Base-by-base conservation (phyloP, 257 asterid species). In the Catharanthus roseus region DNA sequence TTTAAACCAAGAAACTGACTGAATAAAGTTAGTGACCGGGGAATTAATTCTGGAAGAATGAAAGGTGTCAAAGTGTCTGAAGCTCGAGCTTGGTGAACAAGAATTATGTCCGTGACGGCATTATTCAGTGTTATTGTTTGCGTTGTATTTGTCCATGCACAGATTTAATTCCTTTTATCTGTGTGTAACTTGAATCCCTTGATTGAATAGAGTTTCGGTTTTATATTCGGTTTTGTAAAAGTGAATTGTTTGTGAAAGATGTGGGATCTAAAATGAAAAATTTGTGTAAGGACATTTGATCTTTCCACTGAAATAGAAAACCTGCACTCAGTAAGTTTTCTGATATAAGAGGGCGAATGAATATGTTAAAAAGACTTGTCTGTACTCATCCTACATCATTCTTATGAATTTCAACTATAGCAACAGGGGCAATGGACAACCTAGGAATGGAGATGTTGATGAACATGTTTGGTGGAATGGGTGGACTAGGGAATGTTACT, bases 391-490 rank as follows among this genome's bases (percentile, higher is more conserved):
- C 56, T 1, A 24, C 9, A 39, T 68, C 21, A 21, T 26, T 24
- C 29, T 65, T 53, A 44, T 4, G 21, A 50, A 36, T 61, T 65
- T 71, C 18, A 6, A 15, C 26, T 34, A 71, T 54, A 53, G 72
- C 69, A 38, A 31, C 83, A 50, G 85, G 81, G 55, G 51, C 78
- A 31, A 71, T 12, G 58, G 78, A 75, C 44, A 71, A 67, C 64
- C 23, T 58, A 42, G 84, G 87, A 31, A 41, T 84, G 78, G 86
- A 79, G 53, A 79, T 77, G 78, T 72, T 84, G 81, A 77, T 84
- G 82, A 84, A 77, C 78, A 74, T 84, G 86, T 84, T 81, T 60
- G 81, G 86, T 56, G 87, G 83, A 74, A 85, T 83, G 51, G 83
- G 85, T 34, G 54, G 84, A 6, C 84, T 80, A 28, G 88, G 88